These are phyloP conservation scores for Passiflora organensis DNA, from an alignment of 345 rosid genomes.

Conservation along the genomic window DNA sequence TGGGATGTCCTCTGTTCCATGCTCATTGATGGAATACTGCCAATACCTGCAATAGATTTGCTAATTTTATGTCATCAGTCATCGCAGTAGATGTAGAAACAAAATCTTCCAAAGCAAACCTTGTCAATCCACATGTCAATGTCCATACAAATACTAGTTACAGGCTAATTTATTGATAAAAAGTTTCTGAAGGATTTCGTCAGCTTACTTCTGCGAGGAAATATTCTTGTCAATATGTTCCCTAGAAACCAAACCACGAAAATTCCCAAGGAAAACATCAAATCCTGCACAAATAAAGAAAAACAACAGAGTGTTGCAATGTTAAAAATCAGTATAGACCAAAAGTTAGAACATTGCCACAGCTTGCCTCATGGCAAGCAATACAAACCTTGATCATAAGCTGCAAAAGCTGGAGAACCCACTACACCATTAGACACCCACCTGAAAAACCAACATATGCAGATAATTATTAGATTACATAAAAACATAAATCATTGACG, in stretches of 20 bases:
- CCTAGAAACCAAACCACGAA: conserved; percentile 87
- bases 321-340: not conserved
- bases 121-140: too few relatives aligned
- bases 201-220: conserved; percentile 71
- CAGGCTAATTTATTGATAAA: not conserved
- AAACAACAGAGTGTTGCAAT: conserved; percentile 9
- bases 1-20: conserved; percentile 88
- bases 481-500: too few relatives aligned
- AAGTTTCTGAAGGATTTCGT: not conserved
- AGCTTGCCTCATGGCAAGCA: conserved; percentile 2
- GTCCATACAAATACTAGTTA: not conserved
- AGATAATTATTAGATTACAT: not conserved
- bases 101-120: too few relatives aligned
- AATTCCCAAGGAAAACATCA: conserved; percentile 92
- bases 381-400: conserved; percentile 86
- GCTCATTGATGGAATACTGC: conserved; percentile 89
- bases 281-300: conserved; percentile 50
- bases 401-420: conserved; percentile 99
- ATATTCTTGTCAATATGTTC: conserved; percentile 82
- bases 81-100: not conserved
- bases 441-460: conserved; percentile 28
- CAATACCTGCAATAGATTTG: conserved; percentile 55
- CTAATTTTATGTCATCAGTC: not conserved
- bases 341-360: not conserved
- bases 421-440: conserved; percentile 97